phyloP scores from a whole-genome alignment of 768 basidiomycete species.

The Suillus subluteus region DNA sequence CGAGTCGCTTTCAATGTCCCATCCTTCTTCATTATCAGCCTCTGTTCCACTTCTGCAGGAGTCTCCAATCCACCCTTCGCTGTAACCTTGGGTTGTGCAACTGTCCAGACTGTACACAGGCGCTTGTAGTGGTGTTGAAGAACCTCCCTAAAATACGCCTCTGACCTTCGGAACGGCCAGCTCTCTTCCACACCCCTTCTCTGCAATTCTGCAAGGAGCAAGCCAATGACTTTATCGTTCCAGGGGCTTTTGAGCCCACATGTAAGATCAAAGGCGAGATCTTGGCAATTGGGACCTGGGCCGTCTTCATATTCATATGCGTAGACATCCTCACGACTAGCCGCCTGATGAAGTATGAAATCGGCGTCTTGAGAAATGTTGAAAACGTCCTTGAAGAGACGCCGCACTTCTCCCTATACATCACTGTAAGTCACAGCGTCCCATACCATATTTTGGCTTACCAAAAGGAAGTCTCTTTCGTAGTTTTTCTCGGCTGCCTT shows the following conservation, averaged over 20 bases:
- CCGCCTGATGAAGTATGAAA: slow-evolving; percentile 9
- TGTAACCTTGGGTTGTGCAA: slow-evolving; percentile 8
- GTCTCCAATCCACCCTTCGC: slow-evolving; percentile 5
- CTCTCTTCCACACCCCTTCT: neutral
- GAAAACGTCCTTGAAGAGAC: slow-evolving; percentile 14
- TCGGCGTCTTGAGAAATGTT: slow-evolving; percentile 13
- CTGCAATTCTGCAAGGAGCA: slow-evolving; percentile 10
- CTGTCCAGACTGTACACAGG: slow-evolving; percentile 7
- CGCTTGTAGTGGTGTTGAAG: slow-evolving; percentile 11
- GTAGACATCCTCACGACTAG: slow-evolving; percentile 6
- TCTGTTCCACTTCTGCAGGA: slow-evolving; percentile 3
- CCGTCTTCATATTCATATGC: slow-evolving; percentile 15
- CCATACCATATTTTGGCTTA: neutral
- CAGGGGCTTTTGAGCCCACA: neutral
- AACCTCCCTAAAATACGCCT: neutral
- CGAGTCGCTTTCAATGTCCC: too few species aligned
- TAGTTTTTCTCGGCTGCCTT: slow-evolving; percentile 8
- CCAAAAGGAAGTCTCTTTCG: slow-evolving; percentile 13
- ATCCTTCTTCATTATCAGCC: neutral
- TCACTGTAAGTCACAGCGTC: neutral
- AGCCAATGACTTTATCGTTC: too few species aligned
- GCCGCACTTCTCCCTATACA: neutral
- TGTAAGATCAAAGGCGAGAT: slow-evolving; percentile 11
- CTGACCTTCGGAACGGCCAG: slow-evolving; percentile 11
- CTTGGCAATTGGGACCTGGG: slow-evolving; percentile 5